Base-by-base conservation (phyloP, 352 stramenopile species). In the Phytophthora meadii region DNA sequence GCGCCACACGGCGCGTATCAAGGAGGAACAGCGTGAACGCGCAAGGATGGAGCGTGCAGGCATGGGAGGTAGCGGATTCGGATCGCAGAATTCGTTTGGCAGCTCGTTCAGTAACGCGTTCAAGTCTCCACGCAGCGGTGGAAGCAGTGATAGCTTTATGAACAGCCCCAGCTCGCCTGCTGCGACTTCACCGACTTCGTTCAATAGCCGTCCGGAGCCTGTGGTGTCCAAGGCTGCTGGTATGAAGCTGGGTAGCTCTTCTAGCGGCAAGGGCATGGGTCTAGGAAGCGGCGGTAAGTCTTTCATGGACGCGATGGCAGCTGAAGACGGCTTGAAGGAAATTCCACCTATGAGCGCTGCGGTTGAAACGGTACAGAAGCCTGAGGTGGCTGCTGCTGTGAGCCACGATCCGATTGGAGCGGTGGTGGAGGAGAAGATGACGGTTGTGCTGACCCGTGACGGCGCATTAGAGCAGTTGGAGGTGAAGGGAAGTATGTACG, bases 341-440 rank as follows among this genome's bases (percentile, higher is more conserved):
- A 89, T 96, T 27, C 88, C 88, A 10, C 88, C 85, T 10, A 91
- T 95, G 77, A 96, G 82, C 36, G 79, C 78, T 15, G 65, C 72
- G 0, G 84, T 94, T 40, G 77, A 92, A 65, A 74, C 73, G 0
- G 72, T 85, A 19, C 69, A 84, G 30, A 87, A 82, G 41, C 85
- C 87, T 4, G 77, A 87, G 47, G 68, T 90, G 17, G 73, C 81
- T 41, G 76, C 72, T 32, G 82, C 80, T 11, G 85, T 94, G 51
- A 94, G 82, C 66, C 74, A 88, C 63, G 88, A 96, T 57, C 88
- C 88, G 5, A 89, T 96, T 58, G 84, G 84, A 40, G 82, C 83
- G 4, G 83, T 93, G 19, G 87, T 96, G 2, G 88, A 96, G 44
- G 88, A 96, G 66, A 96, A 96, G 62, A 91, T 96, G 56, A 93